Conservation (phyloP, 2,329 filamentous ascomycete species). For the Aspergillus awamori region DNA sequence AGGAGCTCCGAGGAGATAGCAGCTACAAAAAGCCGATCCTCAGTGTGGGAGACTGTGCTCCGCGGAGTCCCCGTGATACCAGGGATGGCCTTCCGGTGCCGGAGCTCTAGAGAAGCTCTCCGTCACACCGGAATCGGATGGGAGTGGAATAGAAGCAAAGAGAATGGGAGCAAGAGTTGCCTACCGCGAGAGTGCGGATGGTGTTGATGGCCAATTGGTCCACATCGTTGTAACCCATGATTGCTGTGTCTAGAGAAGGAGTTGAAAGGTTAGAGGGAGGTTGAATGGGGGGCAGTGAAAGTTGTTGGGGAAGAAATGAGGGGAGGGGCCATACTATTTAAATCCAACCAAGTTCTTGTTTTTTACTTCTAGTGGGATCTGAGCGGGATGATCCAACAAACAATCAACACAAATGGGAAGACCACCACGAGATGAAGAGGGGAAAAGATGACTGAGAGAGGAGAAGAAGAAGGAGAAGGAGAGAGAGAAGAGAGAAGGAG, state of each 20-base stretch:
- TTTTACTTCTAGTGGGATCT: not conserved
- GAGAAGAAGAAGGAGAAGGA: constrained; percentile 9
- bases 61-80: not conserved
- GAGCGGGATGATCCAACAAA: constrained; percentile 6
- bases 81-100: not conserved
- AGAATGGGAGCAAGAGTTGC: constrained; percentile 45
- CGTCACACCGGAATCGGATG: not conserved
- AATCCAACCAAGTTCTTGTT: constrained; percentile 9
- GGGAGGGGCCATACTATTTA: constrained; percentile 21
- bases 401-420: constrained; percentile 16
- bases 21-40: not conserved
- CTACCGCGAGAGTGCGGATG: constrained; percentile 92
- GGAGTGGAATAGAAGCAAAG: constrained; percentile 9
- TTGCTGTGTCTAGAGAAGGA: constrained; percentile 43
- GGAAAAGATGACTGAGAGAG: constrained; percentile 16
- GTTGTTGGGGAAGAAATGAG: constrained; percentile 10
- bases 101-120: not conserved
- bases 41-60: not conserved
- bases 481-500: constrained; percentile 13
- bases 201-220: constrained; percentile 96
- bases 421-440: constrained; percentile 25
- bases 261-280: constrained; percentile 14
- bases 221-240: constrained; percentile 84
- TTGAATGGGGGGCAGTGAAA: constrained; percentile 13
- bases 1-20: not conserved